Conservation (phyloP, 768 basidiomycete genomes). For the Tricholomella constricta region DNA sequence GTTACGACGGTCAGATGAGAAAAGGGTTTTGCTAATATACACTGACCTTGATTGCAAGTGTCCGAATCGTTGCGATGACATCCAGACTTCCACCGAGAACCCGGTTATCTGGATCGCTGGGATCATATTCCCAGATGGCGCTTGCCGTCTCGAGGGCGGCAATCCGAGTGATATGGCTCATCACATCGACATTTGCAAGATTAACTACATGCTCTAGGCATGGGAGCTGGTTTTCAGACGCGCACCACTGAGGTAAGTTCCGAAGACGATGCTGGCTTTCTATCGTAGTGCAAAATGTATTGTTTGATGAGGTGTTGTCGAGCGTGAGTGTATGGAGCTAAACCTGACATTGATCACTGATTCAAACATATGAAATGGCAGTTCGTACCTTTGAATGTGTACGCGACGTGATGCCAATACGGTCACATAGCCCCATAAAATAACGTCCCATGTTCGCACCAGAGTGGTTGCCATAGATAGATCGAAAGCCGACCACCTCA, state of each 20-base stretch:
- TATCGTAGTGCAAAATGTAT: constrained; percentile 16
- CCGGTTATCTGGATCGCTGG: constrained; percentile 18
- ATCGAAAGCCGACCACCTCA: constrained; percentile 24
- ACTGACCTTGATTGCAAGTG: constrained; percentile 31
- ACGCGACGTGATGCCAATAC: constrained; percentile 22
- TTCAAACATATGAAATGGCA: constrained; percentile 1
- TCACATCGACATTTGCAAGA: constrained; percentile 26
- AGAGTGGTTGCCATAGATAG: constrained; percentile 22
- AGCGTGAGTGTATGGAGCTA: constrained; percentile 22
- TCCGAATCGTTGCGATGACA: constrained; percentile 29
- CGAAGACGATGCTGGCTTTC: constrained; percentile 12
- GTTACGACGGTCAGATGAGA: background rate
- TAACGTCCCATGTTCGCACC: constrained; percentile 29
- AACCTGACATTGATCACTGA: background rate
- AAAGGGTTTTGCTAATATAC: background rate
- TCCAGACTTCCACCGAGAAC: constrained; percentile 26
- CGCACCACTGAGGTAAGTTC: constrained; percentile 13
- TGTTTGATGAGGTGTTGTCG: constrained; percentile 28
- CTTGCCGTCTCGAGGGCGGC: constrained; percentile 23
- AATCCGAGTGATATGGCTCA: constrained; percentile 29
- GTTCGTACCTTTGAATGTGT: constrained; percentile 23
- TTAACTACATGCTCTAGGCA: constrained; percentile 31
- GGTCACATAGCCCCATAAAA: constrained; percentile 24
- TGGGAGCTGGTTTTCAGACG: constrained; percentile 20
- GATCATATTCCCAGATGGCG: constrained; percentile 38